These are phyloP conservation scores for Penicillium fimorum DNA, from an alignment of 495 filamentous ascomycete genomes.

Conservation along the genomic window DNA sequence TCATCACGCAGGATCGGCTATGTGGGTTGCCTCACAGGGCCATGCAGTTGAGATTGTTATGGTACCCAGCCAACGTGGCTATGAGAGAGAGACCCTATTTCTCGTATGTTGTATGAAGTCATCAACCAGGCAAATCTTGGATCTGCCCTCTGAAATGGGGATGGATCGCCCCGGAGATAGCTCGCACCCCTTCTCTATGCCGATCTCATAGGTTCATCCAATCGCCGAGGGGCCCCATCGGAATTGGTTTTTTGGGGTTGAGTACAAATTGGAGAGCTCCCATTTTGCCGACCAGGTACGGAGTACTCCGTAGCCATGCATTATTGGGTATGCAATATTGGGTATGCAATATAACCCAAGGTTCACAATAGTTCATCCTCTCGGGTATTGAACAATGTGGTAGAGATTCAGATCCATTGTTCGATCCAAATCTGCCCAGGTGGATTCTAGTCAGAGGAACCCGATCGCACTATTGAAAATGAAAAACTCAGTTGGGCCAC, in stretches of 20 bases:
- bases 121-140: conserved; percentile 5
- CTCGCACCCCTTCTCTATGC: conserved; percentile 10
- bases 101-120: conserved; percentile 20
- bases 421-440: too few relatives aligned
- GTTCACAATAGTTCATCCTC: neutral
- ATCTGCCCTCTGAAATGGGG: conserved; percentile 3
- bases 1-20: conserved; percentile 4
- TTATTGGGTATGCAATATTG: neutral
- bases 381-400: neutral
- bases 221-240: neutral
- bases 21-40: conserved; percentile 8
- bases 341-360: neutral
- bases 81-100: neutral
- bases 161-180: conserved; percentile 7
- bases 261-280: neutral
- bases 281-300: neutral
- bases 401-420: too few relatives aligned
- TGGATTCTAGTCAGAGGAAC: too few relatives aligned
- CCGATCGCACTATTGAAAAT: conserved; percentile 10
- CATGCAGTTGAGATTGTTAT: neutral
- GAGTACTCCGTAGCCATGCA: neutral
- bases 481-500: neutral
- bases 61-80: conserved; percentile 27
- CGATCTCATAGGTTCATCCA: conserved; percentile 7
- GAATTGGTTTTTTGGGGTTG: neutral